A percentile compares a stretch with the other conserved stretches of the same genome.
Evolutionary conservation across 2,329 filamentous ascomycete genomes (phyloP).

Genomic region (Pestalotiopsis sp.): DNA sequence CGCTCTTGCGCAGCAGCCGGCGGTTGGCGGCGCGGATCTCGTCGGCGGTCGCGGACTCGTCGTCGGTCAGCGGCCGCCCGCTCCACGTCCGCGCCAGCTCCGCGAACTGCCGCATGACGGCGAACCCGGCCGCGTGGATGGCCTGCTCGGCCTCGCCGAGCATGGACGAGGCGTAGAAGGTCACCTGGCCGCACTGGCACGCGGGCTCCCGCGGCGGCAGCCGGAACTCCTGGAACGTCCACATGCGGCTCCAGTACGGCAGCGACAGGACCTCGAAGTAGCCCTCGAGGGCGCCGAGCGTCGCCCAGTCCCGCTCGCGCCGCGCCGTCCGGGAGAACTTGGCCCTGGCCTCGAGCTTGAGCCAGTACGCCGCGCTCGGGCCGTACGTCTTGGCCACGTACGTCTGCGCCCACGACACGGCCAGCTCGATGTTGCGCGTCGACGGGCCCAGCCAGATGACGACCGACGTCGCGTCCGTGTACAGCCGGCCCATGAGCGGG

Average conservation of each 20-base stretch:
- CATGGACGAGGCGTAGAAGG: not conserved
- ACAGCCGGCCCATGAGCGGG: conserved; percentile 14
- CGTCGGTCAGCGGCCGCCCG: not conserved
- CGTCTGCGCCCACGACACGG: not conserved
- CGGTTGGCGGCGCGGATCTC: not conserved
- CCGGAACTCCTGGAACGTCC: not conserved
- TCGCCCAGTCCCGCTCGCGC: not conserved
- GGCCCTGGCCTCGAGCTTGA: not conserved
- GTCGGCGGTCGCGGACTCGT: not conserved
- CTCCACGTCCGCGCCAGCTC: not conserved
- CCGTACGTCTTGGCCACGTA: not conserved
- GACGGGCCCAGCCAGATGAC: not conserved
- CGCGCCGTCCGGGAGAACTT: not conserved
- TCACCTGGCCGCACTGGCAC: not conserved
- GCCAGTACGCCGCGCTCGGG: not conserved
- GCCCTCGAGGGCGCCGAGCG: not conserved
- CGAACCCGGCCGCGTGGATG: not conserved
- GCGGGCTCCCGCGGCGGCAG: not conserved
- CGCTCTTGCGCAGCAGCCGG: not conserved
- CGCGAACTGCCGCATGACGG: not conserved
- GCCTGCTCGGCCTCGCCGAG: not conserved
- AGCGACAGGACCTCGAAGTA: not conserved
- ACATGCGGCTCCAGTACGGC: not conserved
- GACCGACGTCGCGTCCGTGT: not conserved
- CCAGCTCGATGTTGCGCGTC: not conserved